These are phyloP conservation scores for Fragilariopsis cylindrus DNA, from an alignment of 108 stramenopile species.

Conservation along the genomic window DNA sequence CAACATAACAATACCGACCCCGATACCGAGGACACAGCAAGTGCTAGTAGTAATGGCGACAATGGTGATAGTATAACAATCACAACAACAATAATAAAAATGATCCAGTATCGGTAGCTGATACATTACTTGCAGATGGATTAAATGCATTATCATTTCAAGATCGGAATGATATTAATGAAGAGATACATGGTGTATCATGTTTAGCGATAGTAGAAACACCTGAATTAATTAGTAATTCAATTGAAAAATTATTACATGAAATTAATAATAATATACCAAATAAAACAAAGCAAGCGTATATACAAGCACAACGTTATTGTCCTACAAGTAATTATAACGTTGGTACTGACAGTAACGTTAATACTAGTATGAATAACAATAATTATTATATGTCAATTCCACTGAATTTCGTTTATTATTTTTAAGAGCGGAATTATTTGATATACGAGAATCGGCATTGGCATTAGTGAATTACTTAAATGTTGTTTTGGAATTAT, in stretches of 20 bases:
- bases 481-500: neutral
- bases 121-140: conserved; percentile 6
- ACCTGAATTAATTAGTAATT: neutral
- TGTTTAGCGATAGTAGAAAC: conserved; percentile 4
- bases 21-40: too few species aligned
- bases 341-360: too few species aligned
- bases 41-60: too few species aligned
- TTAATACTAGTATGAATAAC: neutral
- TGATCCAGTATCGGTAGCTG: neutral
- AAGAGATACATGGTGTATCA: conserved; percentile 10
- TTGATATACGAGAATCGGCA: conserved; percentile 20
- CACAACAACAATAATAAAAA: neutral
- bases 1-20: too few species aligned
- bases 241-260: neutral
- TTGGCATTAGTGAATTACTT: conserved; percentile 6
- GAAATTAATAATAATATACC: neutral
- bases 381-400: conserved; percentile 21
- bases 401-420: conserved; percentile 29
- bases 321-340: neutral
- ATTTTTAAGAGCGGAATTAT: conserved; percentile 34
- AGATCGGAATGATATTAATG: conserved; percentile 5
- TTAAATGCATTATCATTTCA: conserved; percentile 4
- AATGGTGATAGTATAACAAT: too few species aligned
- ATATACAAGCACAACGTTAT: neutral
- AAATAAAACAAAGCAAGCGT: neutral